Base-by-base conservation (phyloP, 768 basidiomycete species). In the Naganishia friedmannii region DNA sequence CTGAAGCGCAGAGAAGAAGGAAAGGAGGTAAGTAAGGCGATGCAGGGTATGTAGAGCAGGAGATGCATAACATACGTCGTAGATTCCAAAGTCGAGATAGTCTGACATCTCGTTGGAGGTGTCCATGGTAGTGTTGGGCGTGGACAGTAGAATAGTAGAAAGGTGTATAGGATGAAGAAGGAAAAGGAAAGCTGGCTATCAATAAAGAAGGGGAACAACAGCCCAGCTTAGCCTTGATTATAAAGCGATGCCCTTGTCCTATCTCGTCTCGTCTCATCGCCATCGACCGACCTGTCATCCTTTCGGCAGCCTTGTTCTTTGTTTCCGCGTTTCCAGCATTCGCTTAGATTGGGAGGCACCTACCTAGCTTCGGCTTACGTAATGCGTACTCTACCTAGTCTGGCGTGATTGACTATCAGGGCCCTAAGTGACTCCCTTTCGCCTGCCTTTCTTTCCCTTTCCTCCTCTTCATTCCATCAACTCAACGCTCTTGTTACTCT, bases 51-150 rank as follows among this genome's bases (percentile, higher is more conserved):
- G 48, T 7, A 26, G 48, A 6, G 12, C n/a, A 12, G 48, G 39
- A 63, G n/a, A n/a, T n/a, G n/a, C n/a, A n/a, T n/a, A n/a, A n/a
- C 60, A 19, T 45, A 63, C 60, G 46, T 63, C 60, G 23, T 45
- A 42, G 60, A 45, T 58, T n/a, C n/a, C 60, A 45, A 63, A 26
- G 19, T 63, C 42, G 42, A 63, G 60, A 29, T 45, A 63, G 60
- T 63, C 39, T 34, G 60, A 29, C 28, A 63, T 34, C 23, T 51
- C 48, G 48, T 51, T 51, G 48, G 60, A 63, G 60, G 39, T 37
- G 15, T 63, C 42, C 60, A 63, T 63, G 37, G 37, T 46, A 29
- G 39, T 56, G n/a, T 2, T 39, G 57, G 34, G 19, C 8, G 21
- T 37, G n/a, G 21, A 34, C 21, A 37, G 26, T 21, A 23, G 21